Base-by-base conservation (phyloP, 2,329 filamentous ascomycete species). In the Colletotrichum zoysiae region DNA sequence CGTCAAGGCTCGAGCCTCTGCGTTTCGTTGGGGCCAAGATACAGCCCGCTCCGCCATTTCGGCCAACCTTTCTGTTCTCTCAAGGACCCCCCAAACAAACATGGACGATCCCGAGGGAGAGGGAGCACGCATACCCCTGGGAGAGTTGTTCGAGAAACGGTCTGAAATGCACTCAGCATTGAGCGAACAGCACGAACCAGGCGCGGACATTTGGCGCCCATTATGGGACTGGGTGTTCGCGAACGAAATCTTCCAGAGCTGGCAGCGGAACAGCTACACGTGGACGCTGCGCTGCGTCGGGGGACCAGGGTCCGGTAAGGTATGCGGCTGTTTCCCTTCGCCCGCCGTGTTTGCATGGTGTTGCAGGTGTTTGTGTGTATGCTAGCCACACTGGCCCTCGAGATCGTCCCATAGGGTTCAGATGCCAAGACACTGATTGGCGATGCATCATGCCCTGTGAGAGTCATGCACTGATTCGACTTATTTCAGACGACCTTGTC, bases 291-390 rank as follows among this genome's bases (percentile, higher is more conserved):
- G 68, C 42, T 67, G 68, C 16, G 50, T 57, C 14, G 68, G 63
- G 30, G 42, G 56, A 26, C 68, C 68, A 56, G 68, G 68, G n/a
- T 62, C 64, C 6, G 68, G 63, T 7, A 71, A 62, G 67, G 63
- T 67, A 48, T 35, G 55, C 44, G 6, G 20, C 33, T 26, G n/a
- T 14, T 67, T 62, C 11, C 20, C 2, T 14, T 33, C 7, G 11
- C 5, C 12, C 20, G 2, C 42, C 18, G 14, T 42, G 40, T 44
- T 12, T 44, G 42, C 16, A 16, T 20, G n/a, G n/a, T 50, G 16
- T 44, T 30, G 30, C 44, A 18, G 44, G 18, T 46, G 59, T 51
- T 51, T 51, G 35, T 38, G 7, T 38, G 35, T 38, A 38, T 38
- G 35, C 35, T 11, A 38, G 35, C 11, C 35, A 38, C 7, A 38